phyloP scores from a whole-genome alignment of 2,329 filamentous ascomycete genomes.

The Colletotrichum sp. region DNA sequence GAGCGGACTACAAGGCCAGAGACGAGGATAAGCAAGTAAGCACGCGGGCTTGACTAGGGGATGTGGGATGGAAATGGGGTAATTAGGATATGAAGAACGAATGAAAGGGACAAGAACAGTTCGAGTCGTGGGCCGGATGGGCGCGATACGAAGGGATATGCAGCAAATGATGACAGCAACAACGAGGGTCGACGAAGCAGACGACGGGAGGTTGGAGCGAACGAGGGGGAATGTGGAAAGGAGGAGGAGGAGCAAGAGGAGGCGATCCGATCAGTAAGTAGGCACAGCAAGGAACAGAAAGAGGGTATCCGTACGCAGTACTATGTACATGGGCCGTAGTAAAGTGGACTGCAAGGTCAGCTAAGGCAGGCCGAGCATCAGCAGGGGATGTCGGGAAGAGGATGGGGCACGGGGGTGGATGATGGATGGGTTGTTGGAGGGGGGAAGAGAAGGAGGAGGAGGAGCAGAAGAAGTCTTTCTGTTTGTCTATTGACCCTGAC shows the following conservation, averaged over 20 bases:
- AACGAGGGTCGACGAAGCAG: constrained; percentile 18
- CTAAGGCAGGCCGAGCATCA: not conserved
- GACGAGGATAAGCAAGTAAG: not conserved
- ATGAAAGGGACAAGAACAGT: constrained; percentile 4
- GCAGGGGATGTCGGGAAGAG: not conserved
- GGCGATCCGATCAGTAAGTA: constrained; percentile 17
- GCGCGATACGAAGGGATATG: constrained; percentile 12
- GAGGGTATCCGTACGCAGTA: not conserved
- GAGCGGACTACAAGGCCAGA: not conserved
- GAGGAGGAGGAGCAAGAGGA: constrained; percentile 18
- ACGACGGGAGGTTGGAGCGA: constrained; percentile 19
- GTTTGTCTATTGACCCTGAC: not conserved
- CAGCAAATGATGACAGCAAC: constrained; percentile 19
- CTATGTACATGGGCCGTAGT: not conserved
- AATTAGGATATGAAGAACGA: constrained; percentile 18
- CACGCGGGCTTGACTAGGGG: constrained; percentile 1
- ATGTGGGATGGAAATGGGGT: not conserved
- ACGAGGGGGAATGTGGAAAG: constrained; percentile 21
- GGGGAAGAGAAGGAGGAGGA: not conserved
- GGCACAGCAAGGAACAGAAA: not conserved
- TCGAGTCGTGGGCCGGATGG: constrained; percentile 6
- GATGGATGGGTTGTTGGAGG: not conserved
- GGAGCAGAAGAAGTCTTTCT: not conserved
- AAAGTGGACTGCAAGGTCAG: not conserved
- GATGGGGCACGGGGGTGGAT: not conserved